Base-by-base conservation (phyloP, 805 yeast genomes). In the Candida succiphila region DNA sequence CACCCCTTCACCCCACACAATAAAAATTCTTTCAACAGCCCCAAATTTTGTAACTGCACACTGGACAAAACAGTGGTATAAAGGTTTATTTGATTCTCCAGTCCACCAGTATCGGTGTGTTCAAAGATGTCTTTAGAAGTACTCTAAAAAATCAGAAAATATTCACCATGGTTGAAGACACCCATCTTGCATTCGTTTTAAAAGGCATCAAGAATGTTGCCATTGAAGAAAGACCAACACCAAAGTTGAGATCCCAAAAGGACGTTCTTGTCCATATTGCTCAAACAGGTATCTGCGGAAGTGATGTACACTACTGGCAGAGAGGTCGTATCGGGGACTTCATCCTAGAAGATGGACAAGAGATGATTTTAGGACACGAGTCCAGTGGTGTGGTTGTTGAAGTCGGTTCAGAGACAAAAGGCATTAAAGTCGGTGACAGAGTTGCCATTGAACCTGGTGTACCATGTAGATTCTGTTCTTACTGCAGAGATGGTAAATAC, bases 231-330 rank as follows among this genome's bases (percentile, higher is more conserved):
- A 67, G 75, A 40, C 75, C 77, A 3, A 58, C 71, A 16, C 88
- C 88, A 10, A 54, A 55, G 39, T 60, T 78, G 40, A 48, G 52
- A 13, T 74, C 72, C 39, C 72, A 75, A 18, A 69, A 69, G 41
- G 75, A 69, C 37, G 88, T 81, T 28, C 64, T 72, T 40, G 65
- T 81, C 18, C 73, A 69, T 32, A 73, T 81, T 42, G 78, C 74
- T 56, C 75, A 77, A 44, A 80, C 88, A 1, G 89, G 92, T 19
- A 80, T 82, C 40, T 81, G 89, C 53, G 89, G 89, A 4, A 72
- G 81, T 4, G 87, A 79, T 49, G 75, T 81, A 40, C 88, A 81
- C 52, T 81, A 75, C 62, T 80, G 71, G 30, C 30, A 27, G n/a
- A 27, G 18, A 12, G 30, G 30, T 7, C 33, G 43, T n/a, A 41